A percentile compares a stretch with the other conserved stretches of the same genome.
phyloP scores from a whole-genome alignment of 1,284 basidiomycete genomes.

The Cutaneotrichosporon sp. region DNA sequence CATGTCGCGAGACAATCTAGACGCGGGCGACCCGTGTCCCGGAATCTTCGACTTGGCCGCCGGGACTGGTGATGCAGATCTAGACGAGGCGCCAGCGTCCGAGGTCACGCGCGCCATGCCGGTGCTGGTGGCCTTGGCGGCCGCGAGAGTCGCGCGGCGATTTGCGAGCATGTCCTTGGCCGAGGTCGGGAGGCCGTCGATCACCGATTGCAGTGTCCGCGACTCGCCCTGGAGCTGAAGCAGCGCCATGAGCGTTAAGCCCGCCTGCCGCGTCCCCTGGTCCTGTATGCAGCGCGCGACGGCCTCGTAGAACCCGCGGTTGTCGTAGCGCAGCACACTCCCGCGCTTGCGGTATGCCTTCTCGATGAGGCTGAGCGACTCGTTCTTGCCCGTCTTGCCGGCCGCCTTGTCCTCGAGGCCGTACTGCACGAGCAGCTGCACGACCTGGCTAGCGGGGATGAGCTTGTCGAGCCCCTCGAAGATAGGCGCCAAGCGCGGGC shows the following conservation, averaged over 20 bases:
- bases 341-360: constrained; percentile 49
- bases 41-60: neutral
- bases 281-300: constrained; percentile 63
- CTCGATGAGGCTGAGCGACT: constrained; percentile 47
- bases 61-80: constrained; percentile 7
- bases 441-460: constrained; percentile 60
- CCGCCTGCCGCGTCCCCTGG: constrained; percentile 47
- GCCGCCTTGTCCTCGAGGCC: constrained; percentile 50
- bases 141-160: constrained; percentile 42
- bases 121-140: constrained; percentile 25
- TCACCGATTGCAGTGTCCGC: constrained; percentile 36
- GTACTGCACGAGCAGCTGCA: constrained; percentile 80
- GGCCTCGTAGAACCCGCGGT: constrained; percentile 46
- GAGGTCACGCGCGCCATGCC: neutral
- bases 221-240: constrained; percentile 48
- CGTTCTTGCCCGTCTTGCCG: constrained; percentile 51
- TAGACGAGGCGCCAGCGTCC: constrained; percentile 9
- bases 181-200: constrained; percentile 40
- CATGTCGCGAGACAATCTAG: constrained; percentile 13
- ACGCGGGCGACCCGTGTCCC: constrained; percentile 4
- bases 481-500: constrained; percentile 55
- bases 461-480: constrained; percentile 56
- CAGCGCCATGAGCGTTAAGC: constrained; percentile 52
- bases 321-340: constrained; percentile 45
- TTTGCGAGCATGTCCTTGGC: constrained; percentile 53